Evolutionary conservation across 2,329 filamentous ascomycete species (phyloP), one percentile per base, ranked within the genome.

Genomic region (Ceratocystis albifundus): DNA sequence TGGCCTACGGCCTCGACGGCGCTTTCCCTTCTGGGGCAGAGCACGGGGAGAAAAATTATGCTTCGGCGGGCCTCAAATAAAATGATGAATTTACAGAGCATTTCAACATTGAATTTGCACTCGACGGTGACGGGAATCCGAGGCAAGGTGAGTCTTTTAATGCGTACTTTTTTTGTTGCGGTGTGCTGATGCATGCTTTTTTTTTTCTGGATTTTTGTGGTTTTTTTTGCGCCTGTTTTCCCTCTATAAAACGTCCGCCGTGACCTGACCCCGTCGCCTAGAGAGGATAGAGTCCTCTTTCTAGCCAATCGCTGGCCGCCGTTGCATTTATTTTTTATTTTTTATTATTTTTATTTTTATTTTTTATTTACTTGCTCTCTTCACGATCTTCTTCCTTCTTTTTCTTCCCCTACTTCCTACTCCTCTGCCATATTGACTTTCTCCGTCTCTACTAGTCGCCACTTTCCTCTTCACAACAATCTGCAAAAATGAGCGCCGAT

Each of bases 401-500:
- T 20, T 15, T 63, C 15, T 22, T 64, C 10, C 28, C 50, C 30
- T 63, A 32, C 15, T 63, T 45, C 45, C 6, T 36, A 41, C 45
- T 48, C 45, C 36, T n/a, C 45, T 12, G 41, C 25, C 48, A 53
- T 53, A 10, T 53, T 55, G 25, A 46, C 25, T 50, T 36, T 44
- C 53, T 53, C 10, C 25, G 5, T 28, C 55, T 45, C 41, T 36
- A 57, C 53, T 25, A 53, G 63, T 44, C 10, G 36, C n/a, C 30
- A 32, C 15, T 30, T 30, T 57, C 25, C 10, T n/a, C 22, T 22
- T 57, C 63, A 57, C 63, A 10, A 55, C 66, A 70, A 68, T 66
- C 64, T 62, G 66, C 50, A 68, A 77, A 74, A 71, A 83, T 82
- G 80, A 76, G 77, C 65, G 46, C 59, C 65, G 67, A 66, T 70